A percentile compares a stretch with the other conserved stretches of the same genome.
These are phyloP conservation scores for Paulownia fortunei DNA, from an alignment of 257 asterid genomes.

Conservation along the genomic window DNA sequence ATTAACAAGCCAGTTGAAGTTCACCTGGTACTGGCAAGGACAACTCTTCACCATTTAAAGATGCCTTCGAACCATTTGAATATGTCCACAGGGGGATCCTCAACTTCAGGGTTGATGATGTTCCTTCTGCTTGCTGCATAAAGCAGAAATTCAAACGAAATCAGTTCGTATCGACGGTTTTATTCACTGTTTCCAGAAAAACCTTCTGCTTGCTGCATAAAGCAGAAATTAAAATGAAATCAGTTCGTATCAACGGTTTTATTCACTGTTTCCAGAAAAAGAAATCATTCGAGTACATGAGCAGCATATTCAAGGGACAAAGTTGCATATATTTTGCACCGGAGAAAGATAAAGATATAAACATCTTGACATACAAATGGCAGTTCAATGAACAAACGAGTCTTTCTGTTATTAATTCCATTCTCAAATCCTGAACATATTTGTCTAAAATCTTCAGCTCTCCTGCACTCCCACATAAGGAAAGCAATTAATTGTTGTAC, in stretches of 20 bases:
- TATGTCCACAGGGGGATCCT: conserved; percentile 78
- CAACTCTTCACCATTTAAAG: conserved; percentile 56
- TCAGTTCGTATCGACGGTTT: not conserved
- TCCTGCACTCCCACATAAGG: not conserved
- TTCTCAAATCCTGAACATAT: not conserved
- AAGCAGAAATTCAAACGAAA: conserved; percentile 18
- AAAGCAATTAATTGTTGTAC: not conserved
- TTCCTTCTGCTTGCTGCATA: conserved; percentile 47
- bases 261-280: not conserved
- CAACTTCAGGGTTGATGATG: conserved; percentile 60
- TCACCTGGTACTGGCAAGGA: conserved; percentile 67
- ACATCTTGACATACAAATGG: not conserved
- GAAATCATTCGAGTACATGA: not conserved
- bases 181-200: not conserved
- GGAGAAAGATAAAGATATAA: not conserved
- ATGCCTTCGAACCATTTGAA: conserved; percentile 54
- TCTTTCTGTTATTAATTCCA: not conserved
- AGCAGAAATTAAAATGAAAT: conserved; percentile 13
- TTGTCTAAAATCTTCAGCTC: not conserved
- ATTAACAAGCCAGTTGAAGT: conserved; percentile 1
- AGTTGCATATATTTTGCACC: not conserved
- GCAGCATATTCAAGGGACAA: not conserved
- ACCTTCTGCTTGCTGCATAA: conserved; percentile 47
- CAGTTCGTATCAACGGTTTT: not conserved
- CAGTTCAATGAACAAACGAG: not conserved